phyloP scores from a whole-genome alignment of 768 basidiomycete genomes.

The Leccinum subtestaceum region DNA sequence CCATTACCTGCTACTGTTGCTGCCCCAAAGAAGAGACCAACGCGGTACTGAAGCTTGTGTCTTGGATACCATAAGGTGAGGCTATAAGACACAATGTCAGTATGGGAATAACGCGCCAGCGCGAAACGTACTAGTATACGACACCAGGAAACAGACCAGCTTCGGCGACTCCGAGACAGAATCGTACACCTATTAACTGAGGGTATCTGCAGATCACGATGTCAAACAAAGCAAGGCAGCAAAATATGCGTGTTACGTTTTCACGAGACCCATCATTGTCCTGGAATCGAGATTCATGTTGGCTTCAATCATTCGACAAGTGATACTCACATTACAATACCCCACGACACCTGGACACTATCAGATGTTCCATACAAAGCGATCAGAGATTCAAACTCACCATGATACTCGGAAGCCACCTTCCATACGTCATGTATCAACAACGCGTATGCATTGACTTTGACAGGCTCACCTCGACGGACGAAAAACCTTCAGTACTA shows the following conservation, averaged over 20 bases:
- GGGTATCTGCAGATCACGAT: conserved; percentile 44
- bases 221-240: background rate
- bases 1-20: conserved; percentile 52
- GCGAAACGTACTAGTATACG: conserved; percentile 57
- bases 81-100: conserved; percentile 27
- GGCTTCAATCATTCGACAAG: background rate
- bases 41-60: conserved; percentile 54
- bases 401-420: conserved; percentile 67
- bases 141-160: conserved; percentile 74
- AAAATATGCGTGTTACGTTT: conserved; percentile 40
- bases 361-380: background rate
- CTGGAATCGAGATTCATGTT: conserved; percentile 28
- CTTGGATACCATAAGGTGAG: conserved; percentile 70
- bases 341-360: conserved; percentile 55
- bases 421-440: conserved; percentile 14
- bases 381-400: conserved; percentile 31
- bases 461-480: conserved; percentile 50
- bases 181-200: conserved; percentile 55
- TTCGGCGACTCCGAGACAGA: conserved; percentile 64
- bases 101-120: too few relatives aligned
- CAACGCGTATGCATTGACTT: background rate
- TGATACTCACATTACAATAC: conserved; percentile 50
- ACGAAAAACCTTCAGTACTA: conserved; percentile 57
- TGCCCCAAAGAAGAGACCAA: conserved; percentile 64
- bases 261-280: conserved; percentile 66